A percentile compares a stretch with the other conserved stretches of the same genome.
Evolutionary conservation across 1,284 basidiomycete genomes (phyloP).

Genomic region (Melampsora americana): DNA sequence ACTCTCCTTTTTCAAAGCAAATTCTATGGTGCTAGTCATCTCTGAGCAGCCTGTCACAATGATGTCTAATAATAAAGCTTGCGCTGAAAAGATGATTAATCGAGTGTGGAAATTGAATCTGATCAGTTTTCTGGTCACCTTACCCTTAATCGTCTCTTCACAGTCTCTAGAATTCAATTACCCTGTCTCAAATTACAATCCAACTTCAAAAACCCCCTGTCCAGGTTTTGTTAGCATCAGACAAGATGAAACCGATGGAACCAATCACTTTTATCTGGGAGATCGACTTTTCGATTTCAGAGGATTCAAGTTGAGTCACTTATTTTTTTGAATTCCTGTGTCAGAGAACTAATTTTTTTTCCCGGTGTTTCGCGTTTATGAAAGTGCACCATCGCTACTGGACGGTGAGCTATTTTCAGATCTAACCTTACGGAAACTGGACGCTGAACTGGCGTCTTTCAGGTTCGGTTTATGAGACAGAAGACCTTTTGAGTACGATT

Average conservation of each 20-base stretch:
- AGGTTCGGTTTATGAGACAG: not conserved
- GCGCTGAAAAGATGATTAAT: too few species aligned
- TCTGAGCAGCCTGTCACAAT: too few species aligned
- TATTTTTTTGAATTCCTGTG: not conserved
- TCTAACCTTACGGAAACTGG: not conserved
- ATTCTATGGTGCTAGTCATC: too few species aligned
- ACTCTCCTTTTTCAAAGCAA: too few species aligned
- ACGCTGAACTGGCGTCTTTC: not conserved
- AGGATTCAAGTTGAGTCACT: not conserved
- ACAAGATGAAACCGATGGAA: not conserved
- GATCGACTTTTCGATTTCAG: conserved; percentile 3
- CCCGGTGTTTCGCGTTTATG: not conserved
- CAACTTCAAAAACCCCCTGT: not conserved
- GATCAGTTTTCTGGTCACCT: too few species aligned
- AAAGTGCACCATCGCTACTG: not conserved
- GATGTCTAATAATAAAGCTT: too few species aligned
- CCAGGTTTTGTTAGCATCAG: conserved; percentile 1
- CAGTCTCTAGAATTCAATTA: too few species aligned
- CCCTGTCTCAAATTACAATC: not conserved
- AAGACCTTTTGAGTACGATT: not conserved
- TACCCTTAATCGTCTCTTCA: too few species aligned
- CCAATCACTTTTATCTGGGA: conserved; percentile 3
- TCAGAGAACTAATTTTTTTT: not conserved
- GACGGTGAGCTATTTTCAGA: not conserved
- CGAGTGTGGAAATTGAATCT: too few species aligned